Evolutionary conservation across 371 early-diverging fungal species (phyloP).

Genomic region (Mortierella sp.): DNA sequence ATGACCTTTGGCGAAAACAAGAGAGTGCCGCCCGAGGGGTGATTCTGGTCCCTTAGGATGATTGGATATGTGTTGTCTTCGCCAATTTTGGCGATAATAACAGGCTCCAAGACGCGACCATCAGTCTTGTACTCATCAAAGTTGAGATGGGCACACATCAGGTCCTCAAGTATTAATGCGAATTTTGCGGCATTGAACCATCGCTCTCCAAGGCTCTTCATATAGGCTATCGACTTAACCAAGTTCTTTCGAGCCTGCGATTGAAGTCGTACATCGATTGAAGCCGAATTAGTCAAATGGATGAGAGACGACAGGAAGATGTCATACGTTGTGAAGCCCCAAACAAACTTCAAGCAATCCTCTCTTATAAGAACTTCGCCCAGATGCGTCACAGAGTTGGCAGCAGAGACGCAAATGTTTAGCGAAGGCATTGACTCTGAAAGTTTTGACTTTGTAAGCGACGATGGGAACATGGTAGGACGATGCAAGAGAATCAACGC

Average conservation of each 20-base stretch:
- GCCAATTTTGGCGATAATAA: constrained; percentile 1
- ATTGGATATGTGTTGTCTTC: constrained; percentile 20
- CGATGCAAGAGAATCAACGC: constrained; percentile 68
- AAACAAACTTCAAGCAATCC: constrained; percentile 20
- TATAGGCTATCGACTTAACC: constrained; percentile 31
- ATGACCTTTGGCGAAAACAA: constrained; percentile 36
- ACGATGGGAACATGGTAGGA: constrained; percentile 63
- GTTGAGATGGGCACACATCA: constrained; percentile 45
- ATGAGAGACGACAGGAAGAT: constrained; percentile 40
- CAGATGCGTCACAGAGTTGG: constrained; percentile 50
- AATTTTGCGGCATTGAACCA: constrained; percentile 54
- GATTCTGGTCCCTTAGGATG: constrained; percentile 35
- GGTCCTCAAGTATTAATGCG: constrained; percentile 38
- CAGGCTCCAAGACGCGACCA: constrained; percentile 28
- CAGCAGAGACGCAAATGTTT: constrained; percentile 54
- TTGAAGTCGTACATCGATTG: constrained; percentile 45
- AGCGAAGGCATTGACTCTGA: constrained; percentile 54
- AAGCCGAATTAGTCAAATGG: constrained; percentile 55
- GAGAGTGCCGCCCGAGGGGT: constrained; percentile 48
- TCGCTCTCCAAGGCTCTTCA: constrained; percentile 34
- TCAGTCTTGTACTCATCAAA: constrained; percentile 48
- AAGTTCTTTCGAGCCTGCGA: constrained; percentile 49
- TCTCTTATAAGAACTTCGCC: constrained; percentile 15
- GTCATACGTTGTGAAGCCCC: constrained; percentile 46
- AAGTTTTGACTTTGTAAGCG: constrained; percentile 43